Percentiles rank a stretch among this genome's conserved stretches.
Conservation (phyloP, 345 rosid species). For the Populus ilicifolia region DNA sequence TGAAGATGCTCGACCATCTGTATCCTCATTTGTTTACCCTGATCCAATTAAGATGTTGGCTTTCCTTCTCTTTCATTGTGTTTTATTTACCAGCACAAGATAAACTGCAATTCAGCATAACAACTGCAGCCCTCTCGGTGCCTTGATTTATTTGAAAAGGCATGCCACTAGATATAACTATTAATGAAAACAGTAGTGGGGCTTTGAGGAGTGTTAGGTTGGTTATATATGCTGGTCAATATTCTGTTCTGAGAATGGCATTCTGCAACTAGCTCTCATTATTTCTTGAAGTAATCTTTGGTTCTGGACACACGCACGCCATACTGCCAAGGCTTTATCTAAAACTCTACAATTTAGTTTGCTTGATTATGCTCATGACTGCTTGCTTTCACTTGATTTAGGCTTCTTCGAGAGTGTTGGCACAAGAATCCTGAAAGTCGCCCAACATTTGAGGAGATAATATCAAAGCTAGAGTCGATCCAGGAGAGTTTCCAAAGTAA, state of each 20-base stretch:
- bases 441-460: conserved; percentile 60
- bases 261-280: background rate
- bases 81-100: conserved; percentile 1
- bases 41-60: conserved; percentile 50
- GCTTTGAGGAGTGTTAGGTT: background rate
- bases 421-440: conserved; percentile 59
- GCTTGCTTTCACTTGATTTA: conserved; percentile 13
- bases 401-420: conserved; percentile 66
- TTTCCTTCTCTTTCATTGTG: conserved; percentile 3
- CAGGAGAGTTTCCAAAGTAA: conserved; percentile 24
- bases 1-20: conserved; percentile 52
- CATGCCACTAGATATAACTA: background rate
- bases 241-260: background rate
- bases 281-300: background rate
- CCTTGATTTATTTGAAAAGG: background rate
- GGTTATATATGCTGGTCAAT: background rate
- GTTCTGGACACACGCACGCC: no score
- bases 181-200: background rate
- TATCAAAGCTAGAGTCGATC: conserved; percentile 43
- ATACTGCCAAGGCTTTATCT: background rate
- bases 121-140: background rate
- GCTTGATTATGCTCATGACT: background rate
- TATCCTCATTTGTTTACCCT: conserved; percentile 44
- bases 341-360: background rate
- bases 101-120: background rate